Base-by-base conservation (phyloP, 495 filamentous ascomycete genomes). In the Penicillium cinerascens region DNA sequence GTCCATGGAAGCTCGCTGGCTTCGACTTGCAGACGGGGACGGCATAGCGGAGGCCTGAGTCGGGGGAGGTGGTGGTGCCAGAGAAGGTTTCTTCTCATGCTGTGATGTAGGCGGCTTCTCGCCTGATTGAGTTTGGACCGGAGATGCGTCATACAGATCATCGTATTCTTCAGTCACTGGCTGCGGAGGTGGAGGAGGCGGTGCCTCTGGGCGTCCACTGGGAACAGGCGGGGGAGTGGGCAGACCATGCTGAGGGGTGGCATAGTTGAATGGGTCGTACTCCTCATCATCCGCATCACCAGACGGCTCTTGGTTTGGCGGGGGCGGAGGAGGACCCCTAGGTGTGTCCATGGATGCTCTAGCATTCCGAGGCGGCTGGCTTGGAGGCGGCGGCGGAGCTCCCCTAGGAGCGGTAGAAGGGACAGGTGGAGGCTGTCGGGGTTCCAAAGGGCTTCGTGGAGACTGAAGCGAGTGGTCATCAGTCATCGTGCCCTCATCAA, bases 201-300 rank as follows among this genome's bases (percentile, higher is more conserved):
- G 68, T 6, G 49, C 58, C 37, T 61, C 67, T 47, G 70, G 60
- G 33, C 58, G 63, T 26, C 60, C 58, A 29, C 39, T 49, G 7
- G 58, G 51, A 42, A 52, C 23, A 8, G 51, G 49, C 11, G 60
- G 60, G 35, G 54, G 58, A 42, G 55, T 60, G 49, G 58, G 68
- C 52, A 70, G 39, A 8, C 67, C 66, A 59, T 74, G 70, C 18
- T 67, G 67, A 15, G 84, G 72, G 17, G 74, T 65, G 17, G 77
- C 72, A 54, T 91, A 88, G 51, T 81, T 87, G 57, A 84, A 89
- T 13, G 86, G 85, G 56, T 91, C 87, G 56, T 89, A 88, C 29
- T 89, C 84, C 22, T 87, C 84, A 47, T 87, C 81, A 13, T 82
- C 81, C 49, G 76, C 70, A 54, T 76, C 67, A 26, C 60, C 68